Conservation (phyloP, 169 alveolate genomes). For the Amoebophrya sp. region DNA sequence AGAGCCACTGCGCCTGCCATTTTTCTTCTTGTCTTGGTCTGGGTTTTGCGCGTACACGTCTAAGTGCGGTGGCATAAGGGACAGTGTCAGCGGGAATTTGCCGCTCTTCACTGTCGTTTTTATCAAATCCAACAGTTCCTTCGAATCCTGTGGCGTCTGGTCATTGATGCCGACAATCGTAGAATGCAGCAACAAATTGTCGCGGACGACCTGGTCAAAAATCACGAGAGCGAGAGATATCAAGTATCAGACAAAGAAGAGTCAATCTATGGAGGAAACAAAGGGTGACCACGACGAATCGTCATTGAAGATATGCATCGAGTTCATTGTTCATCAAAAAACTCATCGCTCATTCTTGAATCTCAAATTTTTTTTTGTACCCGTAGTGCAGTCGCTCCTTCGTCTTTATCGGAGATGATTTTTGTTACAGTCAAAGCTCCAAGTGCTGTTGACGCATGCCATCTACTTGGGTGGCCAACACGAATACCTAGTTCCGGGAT, state of each 20-base stretch:
- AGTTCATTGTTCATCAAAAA: no score
- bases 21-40: background rate
- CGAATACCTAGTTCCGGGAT: background rate
- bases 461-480: background rate
- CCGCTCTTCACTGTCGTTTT: background rate
- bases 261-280: no score
- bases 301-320: no score
- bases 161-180: background rate
- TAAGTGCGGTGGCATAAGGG: background rate
- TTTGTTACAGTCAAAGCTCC: background rate
- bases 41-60: no score
- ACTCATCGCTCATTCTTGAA: no score
- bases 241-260: no score
- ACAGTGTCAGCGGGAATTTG: background rate
- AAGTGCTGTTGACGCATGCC: background rate
- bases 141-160: background rate
- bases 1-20: background rate
- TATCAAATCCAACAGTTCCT: background rate
- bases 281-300: no score
- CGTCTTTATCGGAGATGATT: background rate
- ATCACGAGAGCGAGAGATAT: no score
- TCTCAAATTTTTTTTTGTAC: no score
- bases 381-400: no score
- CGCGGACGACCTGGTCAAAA: no score
- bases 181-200: background rate